Conservation (phyloP, 1,139 yeast genomes). For the Saccharomyces hybrid region DNA sequence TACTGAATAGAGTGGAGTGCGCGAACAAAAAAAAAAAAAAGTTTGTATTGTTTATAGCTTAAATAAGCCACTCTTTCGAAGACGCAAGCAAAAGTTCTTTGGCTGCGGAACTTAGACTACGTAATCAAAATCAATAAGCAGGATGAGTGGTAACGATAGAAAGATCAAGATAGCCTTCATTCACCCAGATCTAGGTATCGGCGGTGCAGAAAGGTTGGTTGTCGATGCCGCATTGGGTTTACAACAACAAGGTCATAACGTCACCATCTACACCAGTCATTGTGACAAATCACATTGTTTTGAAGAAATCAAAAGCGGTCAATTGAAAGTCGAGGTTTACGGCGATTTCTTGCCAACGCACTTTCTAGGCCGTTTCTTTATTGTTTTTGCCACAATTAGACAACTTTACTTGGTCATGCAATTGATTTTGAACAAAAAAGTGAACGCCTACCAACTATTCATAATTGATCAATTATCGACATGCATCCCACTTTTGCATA, state of each 20-base stretch:
- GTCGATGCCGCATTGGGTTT: constrained; percentile 92
- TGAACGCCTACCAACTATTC: constrained; percentile 54
- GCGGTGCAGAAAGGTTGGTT: constrained; percentile 93
- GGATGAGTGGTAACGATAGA: neutral
- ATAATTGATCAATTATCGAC: constrained; percentile 85
- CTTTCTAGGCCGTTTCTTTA: constrained; percentile 58
- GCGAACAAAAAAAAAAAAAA: neutral
- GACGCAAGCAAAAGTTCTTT: neutral
- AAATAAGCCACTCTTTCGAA: neutral
- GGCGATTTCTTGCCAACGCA: constrained; percentile 81
- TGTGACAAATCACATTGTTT: constrained; percentile 83
- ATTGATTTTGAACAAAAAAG: constrained; percentile 45
- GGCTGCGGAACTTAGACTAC: no score
- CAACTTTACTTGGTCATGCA: constrained; percentile 60
- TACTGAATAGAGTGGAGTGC: neutral
- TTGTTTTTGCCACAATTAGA: constrained; percentile 74
- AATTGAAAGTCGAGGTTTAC: constrained; percentile 55
- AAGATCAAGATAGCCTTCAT: constrained; percentile 64
- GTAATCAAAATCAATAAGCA: neutral
- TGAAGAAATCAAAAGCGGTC: constrained; percentile 64
- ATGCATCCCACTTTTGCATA: constrained; percentile 66
- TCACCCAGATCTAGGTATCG: constrained; percentile 94
- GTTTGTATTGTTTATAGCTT: neutral
- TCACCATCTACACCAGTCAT: constrained; percentile 77
- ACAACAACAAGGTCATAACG: constrained; percentile 58